These are phyloP conservation scores for Apophysomyces sp. DNA, from an alignment of 371 early-diverging fungal genomes.

Conservation along the genomic window DNA sequence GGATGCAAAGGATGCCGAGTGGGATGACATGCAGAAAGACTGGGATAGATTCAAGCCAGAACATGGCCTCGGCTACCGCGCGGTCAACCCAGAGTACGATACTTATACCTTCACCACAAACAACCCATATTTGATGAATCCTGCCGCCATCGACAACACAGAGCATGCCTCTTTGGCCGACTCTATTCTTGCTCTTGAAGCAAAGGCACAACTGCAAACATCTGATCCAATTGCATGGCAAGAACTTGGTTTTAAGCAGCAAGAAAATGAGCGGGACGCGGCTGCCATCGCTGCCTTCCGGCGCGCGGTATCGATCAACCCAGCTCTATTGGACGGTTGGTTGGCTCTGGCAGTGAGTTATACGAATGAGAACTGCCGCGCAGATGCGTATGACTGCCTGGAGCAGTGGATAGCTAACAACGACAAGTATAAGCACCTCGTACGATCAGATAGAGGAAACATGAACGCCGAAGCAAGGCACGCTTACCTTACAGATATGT, in stretches of 20 bases:
- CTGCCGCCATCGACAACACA: slow-evolving; percentile 40
- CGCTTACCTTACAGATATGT: slow-evolving; percentile 69
- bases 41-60: slow-evolving; percentile 66
- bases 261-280: slow-evolving; percentile 94
- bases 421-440: slow-evolving; percentile 59
- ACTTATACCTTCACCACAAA: slow-evolving; percentile 75
- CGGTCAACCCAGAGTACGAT: slow-evolving; percentile 64
- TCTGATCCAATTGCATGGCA: slow-evolving; percentile 85
- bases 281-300: slow-evolving; percentile 89
- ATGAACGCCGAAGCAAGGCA: slow-evolving; percentile 46
- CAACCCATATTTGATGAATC: slow-evolving; percentile 73
- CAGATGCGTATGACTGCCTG: slow-evolving; percentile 86
- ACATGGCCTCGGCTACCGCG: slow-evolving; percentile 57
- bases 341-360: slow-evolving; percentile 90
- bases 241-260: slow-evolving; percentile 85
- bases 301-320: slow-evolving; percentile 76
- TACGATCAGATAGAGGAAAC: not conserved
- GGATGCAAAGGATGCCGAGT: slow-evolving; percentile 69
- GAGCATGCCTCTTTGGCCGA: slow-evolving; percentile 72
- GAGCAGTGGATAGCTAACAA: slow-evolving; percentile 85
- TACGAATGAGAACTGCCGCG: slow-evolving; percentile 86
- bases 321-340: slow-evolving; percentile 73
- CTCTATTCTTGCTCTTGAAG: slow-evolving; percentile 90
- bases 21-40: slow-evolving; percentile 77
- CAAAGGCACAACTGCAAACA: slow-evolving; percentile 81